Percentiles rank a stretch among this genome's conserved stretches.
phyloP scores from a whole-genome alignment of 176 grass and related monocot genomes.

The Hordeum marinum region DNA sequence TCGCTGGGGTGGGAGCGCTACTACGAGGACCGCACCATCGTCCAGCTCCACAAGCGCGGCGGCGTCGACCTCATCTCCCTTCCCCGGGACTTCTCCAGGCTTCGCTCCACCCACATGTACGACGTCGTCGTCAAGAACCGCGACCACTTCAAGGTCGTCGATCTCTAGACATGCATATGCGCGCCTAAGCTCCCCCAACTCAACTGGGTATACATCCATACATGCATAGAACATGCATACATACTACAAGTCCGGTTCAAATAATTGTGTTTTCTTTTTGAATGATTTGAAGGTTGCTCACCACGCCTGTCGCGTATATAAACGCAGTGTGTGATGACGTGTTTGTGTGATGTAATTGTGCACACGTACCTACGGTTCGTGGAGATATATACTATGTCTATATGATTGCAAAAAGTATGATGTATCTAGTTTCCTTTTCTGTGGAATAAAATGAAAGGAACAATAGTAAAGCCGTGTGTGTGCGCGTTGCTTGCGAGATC shows the following conservation, averaged over 20 bases:
- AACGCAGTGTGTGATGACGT: neutral
- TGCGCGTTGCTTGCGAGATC: neutral
- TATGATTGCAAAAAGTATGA: neutral
- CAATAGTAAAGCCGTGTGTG: neutral
- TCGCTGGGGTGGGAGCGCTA: constrained; percentile 81
- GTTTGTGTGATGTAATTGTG: neutral
- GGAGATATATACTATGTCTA: no score
- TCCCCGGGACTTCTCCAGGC: constrained; percentile 63
- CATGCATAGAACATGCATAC: no score
- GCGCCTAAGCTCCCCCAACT: no score
- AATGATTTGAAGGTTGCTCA: no score
- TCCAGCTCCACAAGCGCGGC: constrained; percentile 83
- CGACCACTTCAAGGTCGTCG: constrained; percentile 77
- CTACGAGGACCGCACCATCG: constrained; percentile 52
- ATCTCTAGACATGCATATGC: neutral
- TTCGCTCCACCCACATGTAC: constrained; percentile 91
- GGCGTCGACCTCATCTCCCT: constrained; percentile 77
- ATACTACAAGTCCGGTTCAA: no score
- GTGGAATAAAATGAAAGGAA: neutral
- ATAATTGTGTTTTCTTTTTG: no score
- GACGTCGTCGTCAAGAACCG: constrained; percentile 91
- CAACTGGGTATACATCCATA: no score
- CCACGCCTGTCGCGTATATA: neutral
- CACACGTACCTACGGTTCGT: no score
- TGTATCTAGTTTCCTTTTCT: neutral